These are phyloP conservation scores for Hericium rajendrae DNA, from an alignment of 768 basidiomycete species.

Conservation along the genomic window DNA sequence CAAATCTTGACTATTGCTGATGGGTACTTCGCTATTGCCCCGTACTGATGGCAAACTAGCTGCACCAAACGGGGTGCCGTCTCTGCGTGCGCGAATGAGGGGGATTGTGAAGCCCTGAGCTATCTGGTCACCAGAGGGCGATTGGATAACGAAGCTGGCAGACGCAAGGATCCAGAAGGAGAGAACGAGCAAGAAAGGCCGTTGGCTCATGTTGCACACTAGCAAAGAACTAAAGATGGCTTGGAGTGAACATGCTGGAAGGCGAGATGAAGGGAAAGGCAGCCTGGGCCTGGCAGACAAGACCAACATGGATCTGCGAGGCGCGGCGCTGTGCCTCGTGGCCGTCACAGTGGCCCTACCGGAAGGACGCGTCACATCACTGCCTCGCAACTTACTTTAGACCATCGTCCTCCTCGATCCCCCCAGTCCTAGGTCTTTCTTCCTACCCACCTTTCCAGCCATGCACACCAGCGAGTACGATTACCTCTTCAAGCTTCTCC, in stretches of 20 bases:
- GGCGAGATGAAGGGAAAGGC: background rate
- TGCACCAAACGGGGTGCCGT: background rate
- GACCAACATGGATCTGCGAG: background rate
- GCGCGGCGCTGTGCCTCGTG: background rate
- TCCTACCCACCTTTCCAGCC: constrained; percentile 14
- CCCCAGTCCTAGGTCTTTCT: background rate
- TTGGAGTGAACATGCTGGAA: background rate
- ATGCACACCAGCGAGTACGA: constrained; percentile 95
- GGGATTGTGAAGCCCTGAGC: background rate
- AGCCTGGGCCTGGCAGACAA: background rate
- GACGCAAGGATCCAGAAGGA: background rate
- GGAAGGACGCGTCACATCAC: background rate
- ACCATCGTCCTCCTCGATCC: constrained; percentile 4
- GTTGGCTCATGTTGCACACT: no score
- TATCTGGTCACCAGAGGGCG: background rate
- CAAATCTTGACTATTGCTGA: constrained; percentile 16
- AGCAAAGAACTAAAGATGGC: background rate
- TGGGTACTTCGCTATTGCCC: constrained; percentile 7
- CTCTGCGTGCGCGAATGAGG: background rate
- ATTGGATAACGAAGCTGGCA: background rate
- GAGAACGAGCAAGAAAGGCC: no score
- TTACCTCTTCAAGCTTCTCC: constrained; percentile 91
- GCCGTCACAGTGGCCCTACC: background rate
- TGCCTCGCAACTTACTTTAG: constrained; percentile 14
- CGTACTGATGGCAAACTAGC: no score